Base-by-base conservation (phyloP, 352 stramenopile species). In the Blastocystis sp. region DNA sequence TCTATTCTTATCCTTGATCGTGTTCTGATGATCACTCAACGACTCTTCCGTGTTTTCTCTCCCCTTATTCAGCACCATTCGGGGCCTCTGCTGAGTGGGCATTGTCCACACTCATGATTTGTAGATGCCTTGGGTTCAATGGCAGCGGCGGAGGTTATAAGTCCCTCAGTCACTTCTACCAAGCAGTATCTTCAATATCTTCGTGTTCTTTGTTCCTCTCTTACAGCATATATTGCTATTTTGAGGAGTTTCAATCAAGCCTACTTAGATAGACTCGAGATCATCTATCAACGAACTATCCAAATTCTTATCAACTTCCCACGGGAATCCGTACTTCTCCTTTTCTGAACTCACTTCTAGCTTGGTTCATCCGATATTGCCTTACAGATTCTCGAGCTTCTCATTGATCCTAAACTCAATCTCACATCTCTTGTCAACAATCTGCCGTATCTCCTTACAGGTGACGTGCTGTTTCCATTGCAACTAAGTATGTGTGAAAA, bases 181-280 rank as follows among this genome's bases (percentile, higher is more conserved):
- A 84, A 66, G 51, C 73, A 84, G 56, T 84, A 84, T 51, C 27
- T 66, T 22, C 22, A 64, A 17, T 84, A 84, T 44, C 30, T 84
- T 30, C 48, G 53, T 3, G 54, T 84, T 11, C 73, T 84, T 30
- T 84, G 73, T 35, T 60, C 57, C 27, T 84, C 73, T 33, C 73
- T 84, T 27, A 48, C 48, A 33, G 30, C 22, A 15, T 84, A 84
- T 37, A 48, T 64, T 22, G 19, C 27, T 19, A 3, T 84, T 0
- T 17, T 84, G 5, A n/a, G 56, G 53, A n/a, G 27, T 42, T 27
- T 56, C 17, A 84, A 64, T 13, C 51, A 66, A 40, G 27, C 73
- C 0, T 54, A 22, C 15, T n/a, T 4, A 17, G 73, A 84, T 19
- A 19, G 9, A 11, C 57, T 60, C 15, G 73, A 84, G 1, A 57